Evolutionary conservation across 2,329 filamentous ascomycete genomes (phyloP).

Genomic region (Pseudogymnoascus sp.): DNA sequence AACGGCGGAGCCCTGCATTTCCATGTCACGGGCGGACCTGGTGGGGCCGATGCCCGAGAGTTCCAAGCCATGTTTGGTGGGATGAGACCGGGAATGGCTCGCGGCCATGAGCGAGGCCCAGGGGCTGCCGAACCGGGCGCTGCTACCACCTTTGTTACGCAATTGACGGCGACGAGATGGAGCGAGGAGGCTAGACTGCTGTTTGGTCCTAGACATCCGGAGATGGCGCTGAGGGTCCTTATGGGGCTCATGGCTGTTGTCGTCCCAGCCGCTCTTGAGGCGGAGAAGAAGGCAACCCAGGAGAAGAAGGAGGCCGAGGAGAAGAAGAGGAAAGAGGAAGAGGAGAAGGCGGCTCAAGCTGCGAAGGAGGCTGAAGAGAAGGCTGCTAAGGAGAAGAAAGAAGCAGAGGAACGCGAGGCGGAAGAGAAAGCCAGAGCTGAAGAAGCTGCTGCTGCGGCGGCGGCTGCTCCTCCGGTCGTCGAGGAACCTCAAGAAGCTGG

Average conservation of each 20-base stretch:
- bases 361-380: slow-evolving; percentile 66
- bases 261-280: slow-evolving; percentile 76
- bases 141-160: slow-evolving; percentile 52
- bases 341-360: slow-evolving; percentile 59
- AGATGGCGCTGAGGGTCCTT: slow-evolving; percentile 62
- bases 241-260: slow-evolving; percentile 65
- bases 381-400: slow-evolving; percentile 57
- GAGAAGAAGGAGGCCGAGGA: slow-evolving; percentile 54
- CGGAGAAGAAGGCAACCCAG: slow-evolving; percentile 60
- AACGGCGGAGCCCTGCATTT: slow-evolving; percentile 51
- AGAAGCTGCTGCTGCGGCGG: slow-evolving; percentile 42
- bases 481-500: slow-evolving; percentile 24
- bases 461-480: slow-evolving; percentile 42
- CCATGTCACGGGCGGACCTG: slow-evolving; percentile 46
- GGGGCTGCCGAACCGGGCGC: slow-evolving; percentile 26
- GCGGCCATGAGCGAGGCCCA: slow-evolving; percentile 18
- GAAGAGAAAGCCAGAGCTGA: slow-evolving; percentile 61
- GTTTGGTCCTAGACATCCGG: slow-evolving; percentile 61
- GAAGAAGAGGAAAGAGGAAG: slow-evolving; percentile 54
- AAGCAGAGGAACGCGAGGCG: slow-evolving; percentile 64
- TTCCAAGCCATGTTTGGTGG: slow-evolving; percentile 35
- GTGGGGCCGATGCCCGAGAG: slow-evolving; percentile 46
- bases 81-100: slow-evolving; percentile 22
- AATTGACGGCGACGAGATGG: slow-evolving; percentile 71
- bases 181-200: slow-evolving; percentile 83